phyloP scores from a whole-genome alignment of 495 filamentous ascomycete genomes.

The Penicillium herquei region DNA sequence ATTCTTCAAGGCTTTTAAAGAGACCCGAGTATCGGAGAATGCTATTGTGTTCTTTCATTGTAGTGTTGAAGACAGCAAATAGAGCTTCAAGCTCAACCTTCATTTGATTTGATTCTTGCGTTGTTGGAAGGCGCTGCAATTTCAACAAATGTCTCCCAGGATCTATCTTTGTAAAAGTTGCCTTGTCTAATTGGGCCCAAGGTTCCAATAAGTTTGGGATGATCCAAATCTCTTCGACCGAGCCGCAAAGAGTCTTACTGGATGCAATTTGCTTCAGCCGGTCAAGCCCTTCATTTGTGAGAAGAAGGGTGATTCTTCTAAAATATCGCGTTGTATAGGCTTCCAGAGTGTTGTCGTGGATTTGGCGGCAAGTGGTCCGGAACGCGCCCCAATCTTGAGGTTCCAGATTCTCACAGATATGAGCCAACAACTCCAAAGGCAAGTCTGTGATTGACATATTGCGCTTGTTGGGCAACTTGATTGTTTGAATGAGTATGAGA shows the following conservation, averaged over 20 bases:
- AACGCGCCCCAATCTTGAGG: slow-evolving; percentile 3
- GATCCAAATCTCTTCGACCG: slow-evolving; percentile 6
- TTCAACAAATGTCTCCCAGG: not conserved
- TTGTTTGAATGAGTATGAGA: too few relatives aligned
- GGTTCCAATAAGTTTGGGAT: slow-evolving; percentile 2
- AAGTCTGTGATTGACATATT: slow-evolving; percentile 4
- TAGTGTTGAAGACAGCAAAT: not conserved
- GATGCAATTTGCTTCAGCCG: slow-evolving; percentile 1
- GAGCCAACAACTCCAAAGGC: slow-evolving; percentile 2
- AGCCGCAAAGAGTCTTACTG: not conserved
- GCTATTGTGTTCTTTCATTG: not conserved
- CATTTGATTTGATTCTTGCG: not conserved
- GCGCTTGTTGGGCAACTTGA: not conserved
- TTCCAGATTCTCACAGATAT: not conserved
- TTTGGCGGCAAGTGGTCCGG: slow-evolving; percentile 2
- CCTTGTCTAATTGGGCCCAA: slow-evolving; percentile 1
- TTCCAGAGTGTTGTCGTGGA: slow-evolving; percentile 4
- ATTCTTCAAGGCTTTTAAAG: not conserved
- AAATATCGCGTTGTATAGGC: slow-evolving; percentile 7
- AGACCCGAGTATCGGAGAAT: not conserved
- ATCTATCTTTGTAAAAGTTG: slow-evolving; percentile 1
- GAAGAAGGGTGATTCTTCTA: not conserved
- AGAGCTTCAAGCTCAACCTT: slow-evolving; percentile 1
- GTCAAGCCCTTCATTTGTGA: not conserved
- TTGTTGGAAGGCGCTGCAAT: not conserved